A percentile compares a stretch with the other conserved stretches of the same genome.
Evolutionary conservation across 257 asterid species (phyloP).

Genomic region (Penstemon davidsonii): DNA sequence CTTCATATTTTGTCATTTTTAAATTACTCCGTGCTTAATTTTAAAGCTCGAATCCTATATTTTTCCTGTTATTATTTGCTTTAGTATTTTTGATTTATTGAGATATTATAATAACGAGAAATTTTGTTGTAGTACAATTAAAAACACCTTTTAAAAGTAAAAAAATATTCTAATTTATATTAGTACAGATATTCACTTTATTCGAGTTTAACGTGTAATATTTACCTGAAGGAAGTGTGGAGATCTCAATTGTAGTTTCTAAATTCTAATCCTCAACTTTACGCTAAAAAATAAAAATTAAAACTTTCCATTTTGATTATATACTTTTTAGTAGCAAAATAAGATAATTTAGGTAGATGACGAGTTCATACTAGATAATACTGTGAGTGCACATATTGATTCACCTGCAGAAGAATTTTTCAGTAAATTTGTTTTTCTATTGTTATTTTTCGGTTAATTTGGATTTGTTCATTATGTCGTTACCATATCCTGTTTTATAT

Average conservation of each 20-base stretch:
- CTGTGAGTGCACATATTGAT: background rate
- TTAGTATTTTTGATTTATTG: too few relatives aligned
- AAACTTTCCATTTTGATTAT: conserved; percentile 17
- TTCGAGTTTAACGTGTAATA: conserved; percentile 33
- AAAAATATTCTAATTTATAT: too few relatives aligned
- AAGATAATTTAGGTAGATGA: conserved; percentile 19
- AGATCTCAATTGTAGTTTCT: conserved; percentile 31
- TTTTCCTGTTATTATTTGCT: too few relatives aligned
- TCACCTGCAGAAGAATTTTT: background rate
- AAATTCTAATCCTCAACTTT: conserved; percentile 28
- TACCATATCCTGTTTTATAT: conserved; percentile 16
- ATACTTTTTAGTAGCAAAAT: conserved; percentile 21
- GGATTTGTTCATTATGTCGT: conserved; percentile 8
- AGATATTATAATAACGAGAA: too few relatives aligned
- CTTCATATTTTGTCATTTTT: conserved; percentile 9
- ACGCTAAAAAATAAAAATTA: conserved; percentile 17
- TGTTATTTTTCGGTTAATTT: conserved; percentile 24
- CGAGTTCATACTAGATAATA: background rate
- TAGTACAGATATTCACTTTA: conserved; percentile 21
- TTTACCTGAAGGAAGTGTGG: conserved; percentile 10
- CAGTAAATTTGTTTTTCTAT: background rate
- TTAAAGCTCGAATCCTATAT: too few relatives aligned
- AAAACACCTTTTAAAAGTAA: too few relatives aligned
- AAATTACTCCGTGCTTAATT: too few relatives aligned
- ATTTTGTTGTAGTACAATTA: too few relatives aligned